Percentiles rank a stretch among this genome's conserved stretches.
These are phyloP conservation scores for Aquilaria sinensis DNA, from an alignment of 345 rosid species.

Conservation along the genomic window DNA sequence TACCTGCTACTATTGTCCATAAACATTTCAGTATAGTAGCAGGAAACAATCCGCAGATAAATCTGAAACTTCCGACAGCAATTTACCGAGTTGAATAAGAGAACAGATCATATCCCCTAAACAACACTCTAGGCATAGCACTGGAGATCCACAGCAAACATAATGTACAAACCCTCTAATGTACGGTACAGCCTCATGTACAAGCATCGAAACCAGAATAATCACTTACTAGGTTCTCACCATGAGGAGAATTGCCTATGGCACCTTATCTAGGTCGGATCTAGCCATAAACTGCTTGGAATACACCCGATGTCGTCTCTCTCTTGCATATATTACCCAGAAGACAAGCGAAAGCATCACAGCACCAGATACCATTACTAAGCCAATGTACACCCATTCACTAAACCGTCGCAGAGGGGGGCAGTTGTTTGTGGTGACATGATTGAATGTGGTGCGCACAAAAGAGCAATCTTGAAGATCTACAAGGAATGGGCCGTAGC, in stretches of 20 bases:
- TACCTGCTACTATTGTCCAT: too few relatives aligned
- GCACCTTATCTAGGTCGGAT: slow-evolving; percentile 28
- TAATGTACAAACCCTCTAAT: not conserved
- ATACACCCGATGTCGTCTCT: slow-evolving; percentile 78
- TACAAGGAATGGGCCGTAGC: slow-evolving; percentile 77
- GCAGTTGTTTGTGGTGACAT: slow-evolving; percentile 44
- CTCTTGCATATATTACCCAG: slow-evolving; percentile 87
- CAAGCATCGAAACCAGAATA: not conserved
- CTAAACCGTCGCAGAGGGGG: slow-evolving; percentile 56
- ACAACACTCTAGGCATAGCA: too few relatives aligned
- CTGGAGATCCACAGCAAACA: not conserved
- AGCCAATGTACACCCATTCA: slow-evolving; percentile 70
- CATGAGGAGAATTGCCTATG: slow-evolving; percentile 6
- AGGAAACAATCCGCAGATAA: too few relatives aligned
- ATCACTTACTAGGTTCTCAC: too few relatives aligned
- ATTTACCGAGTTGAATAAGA: too few relatives aligned
- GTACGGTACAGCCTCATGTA: not conserved
- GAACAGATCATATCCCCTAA: too few relatives aligned
- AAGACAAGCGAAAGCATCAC: slow-evolving; percentile 89
- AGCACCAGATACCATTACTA: slow-evolving; percentile 67
- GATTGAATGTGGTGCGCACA: slow-evolving; percentile 69
- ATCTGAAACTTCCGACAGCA: too few relatives aligned
- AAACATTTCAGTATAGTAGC: too few relatives aligned
- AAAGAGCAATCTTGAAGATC: slow-evolving; percentile 67
- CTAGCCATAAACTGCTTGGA: slow-evolving; percentile 40